These are phyloP conservation scores for Fusarium xyrophilum DNA, from an alignment of 2,329 filamentous ascomycete genomes.

Conservation along the genomic window DNA sequence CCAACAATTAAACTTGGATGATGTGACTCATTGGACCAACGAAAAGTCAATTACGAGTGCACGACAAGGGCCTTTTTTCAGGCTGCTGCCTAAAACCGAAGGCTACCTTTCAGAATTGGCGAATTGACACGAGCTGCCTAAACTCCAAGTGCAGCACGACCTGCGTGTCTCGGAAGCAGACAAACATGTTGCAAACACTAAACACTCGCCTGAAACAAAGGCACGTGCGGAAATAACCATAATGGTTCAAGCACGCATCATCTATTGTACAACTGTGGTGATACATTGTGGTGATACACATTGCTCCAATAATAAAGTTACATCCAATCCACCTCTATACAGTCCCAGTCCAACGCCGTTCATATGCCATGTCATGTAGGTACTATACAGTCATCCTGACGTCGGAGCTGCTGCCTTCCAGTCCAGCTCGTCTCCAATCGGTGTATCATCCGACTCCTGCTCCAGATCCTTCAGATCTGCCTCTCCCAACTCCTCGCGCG, in stretches of 20 bases:
- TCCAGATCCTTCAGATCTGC: constrained; percentile 20
- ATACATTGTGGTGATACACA: constrained; percentile 31
- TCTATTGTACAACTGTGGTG: constrained; percentile 25
- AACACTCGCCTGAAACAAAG: not conserved
- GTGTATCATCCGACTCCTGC: constrained; percentile 30
- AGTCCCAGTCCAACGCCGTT: not conserved
- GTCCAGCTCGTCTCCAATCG: constrained; percentile 16
- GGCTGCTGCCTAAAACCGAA: not conserved
- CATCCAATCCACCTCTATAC: constrained; percentile 9
- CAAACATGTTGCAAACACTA: not conserved
- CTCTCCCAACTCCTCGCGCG: constrained; percentile 23
- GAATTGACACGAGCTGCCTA: not conserved
- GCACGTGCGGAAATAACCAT: not conserved
- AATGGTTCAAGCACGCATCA: not conserved
- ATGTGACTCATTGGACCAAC: constrained; percentile 1
- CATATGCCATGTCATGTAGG: not conserved
- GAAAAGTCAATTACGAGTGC: not conserved
- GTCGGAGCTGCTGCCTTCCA: constrained; percentile 9
- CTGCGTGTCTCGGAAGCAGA: not conserved
- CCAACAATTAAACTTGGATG: not conserved
- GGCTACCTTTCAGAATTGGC: not conserved
- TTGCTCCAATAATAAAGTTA: constrained; percentile 25
- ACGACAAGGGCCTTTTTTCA: not conserved
- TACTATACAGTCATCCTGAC: constrained; percentile 17
- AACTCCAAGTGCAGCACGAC: not conserved